Evolutionary conservation across 306 rosid species (phyloP).

Genomic region (Lupinus albus): DNA sequence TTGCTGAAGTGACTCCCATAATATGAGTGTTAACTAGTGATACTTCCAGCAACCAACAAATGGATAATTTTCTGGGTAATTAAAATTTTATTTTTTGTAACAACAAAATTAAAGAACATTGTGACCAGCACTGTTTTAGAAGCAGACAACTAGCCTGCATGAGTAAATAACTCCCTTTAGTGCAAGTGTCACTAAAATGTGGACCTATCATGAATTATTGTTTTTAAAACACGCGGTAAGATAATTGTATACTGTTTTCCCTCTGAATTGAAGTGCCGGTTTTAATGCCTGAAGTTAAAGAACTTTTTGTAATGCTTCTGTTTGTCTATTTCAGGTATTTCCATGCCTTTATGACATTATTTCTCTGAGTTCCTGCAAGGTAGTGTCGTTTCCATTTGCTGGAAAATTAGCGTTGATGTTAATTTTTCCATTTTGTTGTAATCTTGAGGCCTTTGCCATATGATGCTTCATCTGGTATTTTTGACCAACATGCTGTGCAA

Average conservation of each 20-base stretch:
- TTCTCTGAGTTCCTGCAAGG: conserved; percentile 19
- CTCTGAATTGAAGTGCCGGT: conserved; percentile 8
- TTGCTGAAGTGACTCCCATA: conserved; percentile 5
- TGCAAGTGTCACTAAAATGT: neutral
- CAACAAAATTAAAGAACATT: neutral
- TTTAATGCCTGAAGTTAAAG: neutral
- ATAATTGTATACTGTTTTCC: conserved; percentile 13
- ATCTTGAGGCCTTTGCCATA: conserved; percentile 43
- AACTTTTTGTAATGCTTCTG: conserved; percentile 29
- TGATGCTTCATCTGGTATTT: conserved; percentile 39
- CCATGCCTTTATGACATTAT: conserved; percentile 87
- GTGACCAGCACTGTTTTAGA: conserved; percentile 5
- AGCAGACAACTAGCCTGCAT: conserved; percentile 5
- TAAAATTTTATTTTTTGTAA: neutral
- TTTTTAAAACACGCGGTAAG: neutral
- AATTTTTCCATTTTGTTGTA: conserved; percentile 38
- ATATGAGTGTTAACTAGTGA: neutral
- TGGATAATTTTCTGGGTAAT: too few relatives aligned
- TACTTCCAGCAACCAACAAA: neutral
- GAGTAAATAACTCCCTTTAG: neutral
- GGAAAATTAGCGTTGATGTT: conserved; percentile 39
- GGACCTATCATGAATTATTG: neutral
- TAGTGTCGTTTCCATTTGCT: conserved; percentile 39
- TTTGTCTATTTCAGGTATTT: conserved; percentile 68
- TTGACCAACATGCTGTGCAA: conserved; percentile 42